Percentiles rank a stretch among this genome's conserved stretches.
phyloP scores from a whole-genome alignment of 108 stramenopile genomes.

The Nitzschia sp. region DNA sequence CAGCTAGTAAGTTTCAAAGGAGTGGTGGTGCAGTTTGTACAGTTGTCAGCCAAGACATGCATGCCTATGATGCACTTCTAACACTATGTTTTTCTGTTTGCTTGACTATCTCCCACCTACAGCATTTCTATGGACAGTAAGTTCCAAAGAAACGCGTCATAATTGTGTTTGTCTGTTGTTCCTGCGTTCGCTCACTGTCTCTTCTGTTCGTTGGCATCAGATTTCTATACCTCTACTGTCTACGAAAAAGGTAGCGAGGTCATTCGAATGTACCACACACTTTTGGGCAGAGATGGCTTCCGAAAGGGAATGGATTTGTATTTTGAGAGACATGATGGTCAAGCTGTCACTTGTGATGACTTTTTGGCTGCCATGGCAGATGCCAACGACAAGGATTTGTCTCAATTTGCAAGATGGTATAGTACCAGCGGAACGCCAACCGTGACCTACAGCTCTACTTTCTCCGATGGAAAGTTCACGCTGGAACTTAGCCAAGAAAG shows the following conservation, averaged over 20 bases:
- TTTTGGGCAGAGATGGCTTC: slow-evolving; percentile 89
- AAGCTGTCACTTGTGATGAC: slow-evolving; percentile 96
- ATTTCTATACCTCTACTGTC: slow-evolving; percentile 85
- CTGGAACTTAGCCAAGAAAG: slow-evolving; percentile 60
- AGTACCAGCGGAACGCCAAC: slow-evolving; percentile 90
- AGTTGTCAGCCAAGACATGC: neutral
- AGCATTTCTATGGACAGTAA: slow-evolving; percentile 88
- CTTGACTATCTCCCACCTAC: neutral
- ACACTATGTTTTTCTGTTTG: no score
- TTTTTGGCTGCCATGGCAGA: slow-evolving; percentile 95
- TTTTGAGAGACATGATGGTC: slow-evolving; percentile 93
- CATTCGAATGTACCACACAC: slow-evolving; percentile 94
- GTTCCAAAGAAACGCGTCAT: slow-evolving; percentile 32
- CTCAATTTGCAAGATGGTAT: slow-evolving; percentile 92
- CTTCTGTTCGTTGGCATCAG: slow-evolving; percentile 35
- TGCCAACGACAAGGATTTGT: slow-evolving; percentile 84
- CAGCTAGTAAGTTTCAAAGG: slow-evolving; percentile 46
- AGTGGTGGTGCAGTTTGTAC: neutral
- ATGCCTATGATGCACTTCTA: no score
- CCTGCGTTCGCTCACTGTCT: neutral
- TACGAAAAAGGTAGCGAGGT: slow-evolving; percentile 93
- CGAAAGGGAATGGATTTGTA: slow-evolving; percentile 96
- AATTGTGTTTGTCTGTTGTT: neutral
- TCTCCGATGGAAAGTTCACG: slow-evolving; percentile 57
- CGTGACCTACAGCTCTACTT: slow-evolving; percentile 62